Conservation (phyloP, 2,329 filamentous ascomycete genomes). For the Paramyrothecium sp. region DNA sequence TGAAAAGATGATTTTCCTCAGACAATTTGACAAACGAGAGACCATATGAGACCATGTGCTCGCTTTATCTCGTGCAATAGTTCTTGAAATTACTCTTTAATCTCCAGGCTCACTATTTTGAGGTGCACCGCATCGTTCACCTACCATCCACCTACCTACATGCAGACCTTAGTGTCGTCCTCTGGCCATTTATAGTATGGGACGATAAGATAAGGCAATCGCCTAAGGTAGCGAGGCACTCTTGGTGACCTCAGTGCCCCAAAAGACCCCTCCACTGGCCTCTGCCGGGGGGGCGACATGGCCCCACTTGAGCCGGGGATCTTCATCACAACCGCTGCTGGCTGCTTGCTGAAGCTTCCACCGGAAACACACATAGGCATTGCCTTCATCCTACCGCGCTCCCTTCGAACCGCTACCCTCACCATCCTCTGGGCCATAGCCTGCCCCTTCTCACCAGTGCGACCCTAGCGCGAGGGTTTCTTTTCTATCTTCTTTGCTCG, state of each 20-base stretch:
- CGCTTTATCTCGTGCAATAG: too few species aligned
- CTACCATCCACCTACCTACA: too few species aligned
- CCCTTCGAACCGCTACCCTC: constrained; percentile 5
- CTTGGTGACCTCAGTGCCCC: too few species aligned
- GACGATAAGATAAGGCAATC: background rate
- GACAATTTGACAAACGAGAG: too few species aligned
- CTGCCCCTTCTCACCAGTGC: background rate
- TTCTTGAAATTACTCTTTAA: too few species aligned
- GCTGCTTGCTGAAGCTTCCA: constrained; percentile 8
- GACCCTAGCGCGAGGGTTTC: background rate
- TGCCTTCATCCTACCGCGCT: constrained; percentile 8
- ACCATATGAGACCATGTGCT: too few species aligned
- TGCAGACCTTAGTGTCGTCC: too few species aligned
- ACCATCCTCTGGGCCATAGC: background rate
- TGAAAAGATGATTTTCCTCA: too few species aligned
- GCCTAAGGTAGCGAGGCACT: too few species aligned
- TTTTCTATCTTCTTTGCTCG: background rate
- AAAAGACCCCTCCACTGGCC: background rate
- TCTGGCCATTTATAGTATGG: too few species aligned
- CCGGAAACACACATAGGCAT: constrained; percentile 17
- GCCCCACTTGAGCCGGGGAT: background rate
- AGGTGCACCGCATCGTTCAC: too few species aligned
- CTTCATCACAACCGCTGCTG: background rate
- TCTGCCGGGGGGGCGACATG: background rate
- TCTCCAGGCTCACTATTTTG: too few species aligned